phyloP scores from a whole-genome alignment of 2,329 filamentous ascomycete species.

The Dactylellina sp. region DNA sequence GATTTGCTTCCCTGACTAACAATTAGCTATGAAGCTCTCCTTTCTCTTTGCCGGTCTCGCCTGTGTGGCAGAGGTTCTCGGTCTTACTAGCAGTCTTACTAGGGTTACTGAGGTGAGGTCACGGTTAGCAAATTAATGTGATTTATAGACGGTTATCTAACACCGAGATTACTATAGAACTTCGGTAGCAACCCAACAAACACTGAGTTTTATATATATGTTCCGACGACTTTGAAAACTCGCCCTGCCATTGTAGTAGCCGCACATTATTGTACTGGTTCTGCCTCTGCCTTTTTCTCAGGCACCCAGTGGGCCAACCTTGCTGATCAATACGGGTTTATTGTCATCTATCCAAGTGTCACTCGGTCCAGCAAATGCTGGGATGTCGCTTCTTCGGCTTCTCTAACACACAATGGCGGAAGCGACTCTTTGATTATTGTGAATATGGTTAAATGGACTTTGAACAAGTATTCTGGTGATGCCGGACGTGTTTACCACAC shows the following conservation, averaged over 20 bases:
- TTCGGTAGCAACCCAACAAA: constrained; percentile 43
- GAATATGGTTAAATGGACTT: constrained; percentile 71
- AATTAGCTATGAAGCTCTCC: constrained; percentile 38
- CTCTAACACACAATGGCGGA: constrained; percentile 70
- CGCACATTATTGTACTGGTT: constrained; percentile 71
- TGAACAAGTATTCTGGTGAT: constrained; percentile 69
- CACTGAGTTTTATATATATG: constrained; percentile 61
- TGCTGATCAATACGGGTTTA: constrained; percentile 70
- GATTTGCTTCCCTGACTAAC: too few species aligned
- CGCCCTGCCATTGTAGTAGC: constrained; percentile 70
- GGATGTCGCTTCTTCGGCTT: constrained; percentile 70
- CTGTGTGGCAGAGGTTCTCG: constrained; percentile 34
- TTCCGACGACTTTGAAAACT: constrained; percentile 65
- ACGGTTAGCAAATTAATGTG: not conserved
- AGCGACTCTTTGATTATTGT: constrained; percentile 71
- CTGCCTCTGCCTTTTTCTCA: constrained; percentile 67
- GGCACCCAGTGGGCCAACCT: constrained; percentile 69
- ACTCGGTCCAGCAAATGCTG: constrained; percentile 68
- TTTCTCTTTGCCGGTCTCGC: constrained; percentile 26
- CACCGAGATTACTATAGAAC: constrained; percentile 13
- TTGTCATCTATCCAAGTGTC: constrained; percentile 68
- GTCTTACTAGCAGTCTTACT: constrained; percentile 28
- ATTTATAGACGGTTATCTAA: not conserved
- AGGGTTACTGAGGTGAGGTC: constrained; percentile 20
- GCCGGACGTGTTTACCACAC: constrained; percentile 69